These are phyloP conservation scores for Myxozyma mucilagina DNA, from an alignment of 805 yeast species.

Conservation along the genomic window DNA sequence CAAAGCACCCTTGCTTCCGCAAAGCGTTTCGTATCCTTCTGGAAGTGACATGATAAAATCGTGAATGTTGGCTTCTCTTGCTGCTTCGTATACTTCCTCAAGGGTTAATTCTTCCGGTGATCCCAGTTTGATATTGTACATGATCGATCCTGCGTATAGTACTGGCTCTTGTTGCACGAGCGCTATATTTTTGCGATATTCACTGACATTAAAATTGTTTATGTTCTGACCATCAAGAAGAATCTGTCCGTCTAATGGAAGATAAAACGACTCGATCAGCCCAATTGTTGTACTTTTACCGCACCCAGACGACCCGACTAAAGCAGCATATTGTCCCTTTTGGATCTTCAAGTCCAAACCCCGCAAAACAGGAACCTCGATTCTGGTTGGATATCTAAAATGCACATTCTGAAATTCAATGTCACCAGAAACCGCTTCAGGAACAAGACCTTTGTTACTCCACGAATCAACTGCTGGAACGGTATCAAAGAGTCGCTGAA, in stretches of 20 bases:
- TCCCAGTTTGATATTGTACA: conserved; percentile 64
- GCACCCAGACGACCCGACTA: conserved; percentile 83
- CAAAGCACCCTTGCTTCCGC: conserved; percentile 51
- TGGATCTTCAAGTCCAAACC: conserved; percentile 46
- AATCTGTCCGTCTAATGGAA: conserved; percentile 51
- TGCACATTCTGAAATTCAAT: conserved; percentile 50
- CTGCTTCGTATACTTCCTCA: conserved; percentile 46
- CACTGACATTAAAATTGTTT: conserved; percentile 50
- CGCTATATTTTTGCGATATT: conserved; percentile 54
- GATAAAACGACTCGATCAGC: conserved; percentile 55
- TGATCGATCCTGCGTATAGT: conserved; percentile 74
- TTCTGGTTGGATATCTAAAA: conserved; percentile 39
- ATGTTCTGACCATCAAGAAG: conserved; percentile 55
- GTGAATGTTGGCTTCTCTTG: conserved; percentile 54
- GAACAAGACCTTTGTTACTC: conserved; percentile 35
- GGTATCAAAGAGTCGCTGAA: conserved; percentile 40
- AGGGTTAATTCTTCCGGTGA: conserved; percentile 40
- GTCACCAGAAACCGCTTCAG: conserved; percentile 45
- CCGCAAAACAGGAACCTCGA: conserved; percentile 35
- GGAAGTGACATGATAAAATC: no score
- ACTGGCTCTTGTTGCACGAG: conserved; percentile 59
- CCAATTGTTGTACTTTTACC: conserved; percentile 52
- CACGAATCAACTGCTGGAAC: conserved; percentile 42
- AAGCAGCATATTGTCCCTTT: conserved; percentile 81
- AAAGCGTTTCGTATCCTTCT: conserved; percentile 52